These are phyloP conservation scores for Perkinsus marinus DNA, from an alignment of 169 alveolate species.

Conservation along the genomic window DNA sequence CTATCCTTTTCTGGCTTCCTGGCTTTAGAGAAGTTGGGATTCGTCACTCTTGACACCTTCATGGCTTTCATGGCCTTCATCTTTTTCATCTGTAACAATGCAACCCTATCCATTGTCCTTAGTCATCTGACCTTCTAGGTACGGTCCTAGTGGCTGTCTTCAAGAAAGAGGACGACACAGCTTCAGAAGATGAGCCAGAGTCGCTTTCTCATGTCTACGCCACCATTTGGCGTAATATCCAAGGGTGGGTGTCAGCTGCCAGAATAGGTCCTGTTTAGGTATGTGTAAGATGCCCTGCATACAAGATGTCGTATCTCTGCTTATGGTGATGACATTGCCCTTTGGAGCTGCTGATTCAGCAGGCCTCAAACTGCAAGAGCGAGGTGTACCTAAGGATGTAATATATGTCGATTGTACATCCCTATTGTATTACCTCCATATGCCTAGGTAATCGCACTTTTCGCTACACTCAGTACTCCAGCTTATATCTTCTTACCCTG, in stretches of 20 bases:
- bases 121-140: not conserved
- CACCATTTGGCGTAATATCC: not conserved
- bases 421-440: not conserved
- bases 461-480: not conserved
- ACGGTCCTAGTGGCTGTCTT: not conserved
- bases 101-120: not conserved
- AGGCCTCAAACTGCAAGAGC: not conserved
- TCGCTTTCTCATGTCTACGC: not conserved
- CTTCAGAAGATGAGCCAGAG: not conserved
- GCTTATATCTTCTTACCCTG: not conserved
- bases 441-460: not conserved
- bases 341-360: not conserved
- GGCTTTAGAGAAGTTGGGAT: conserved; percentile 17
- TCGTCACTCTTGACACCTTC: not conserved
- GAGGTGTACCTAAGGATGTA: not conserved
- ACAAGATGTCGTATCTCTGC: not conserved
- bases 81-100: not conserved
- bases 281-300: not conserved
- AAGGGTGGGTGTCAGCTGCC: not conserved
- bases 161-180: not conserved
- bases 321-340: not conserved
- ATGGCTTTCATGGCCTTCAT: not conserved
- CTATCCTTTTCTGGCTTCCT: conserved; percentile 32
- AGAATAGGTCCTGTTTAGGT: not conserved
- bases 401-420: not conserved